Evolutionary conservation across 2,329 filamentous ascomycete species (phyloP), one percentile per base, ranked within the genome.

Genomic region (Cryoendolithus antarcticus): DNA sequence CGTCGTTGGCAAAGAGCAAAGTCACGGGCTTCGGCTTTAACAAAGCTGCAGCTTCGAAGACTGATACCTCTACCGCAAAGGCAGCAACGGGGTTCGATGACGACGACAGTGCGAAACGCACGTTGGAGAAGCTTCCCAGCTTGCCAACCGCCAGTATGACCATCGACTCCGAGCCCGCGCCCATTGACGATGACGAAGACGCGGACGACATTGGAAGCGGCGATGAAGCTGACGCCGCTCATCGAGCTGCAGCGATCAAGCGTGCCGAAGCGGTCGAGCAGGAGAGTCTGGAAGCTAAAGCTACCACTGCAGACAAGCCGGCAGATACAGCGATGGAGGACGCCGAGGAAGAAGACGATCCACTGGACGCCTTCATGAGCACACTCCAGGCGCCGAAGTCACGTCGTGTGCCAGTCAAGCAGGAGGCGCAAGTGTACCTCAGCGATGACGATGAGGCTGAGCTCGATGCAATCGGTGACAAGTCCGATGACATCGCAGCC

Each of bases 291-390:
- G 32, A 32, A n/a, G 11, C 31, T 12, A 15, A 32, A 11, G 13
- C 31, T 32, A 11, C 11, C 15, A 11, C 31, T 32, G 31, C 11
- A 15, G 13, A 11, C 15, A 15, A 12, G 31, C 31, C 31, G 11
- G 31, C 31, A 11, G 28, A 32, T 33, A 9, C 19, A 9, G 39
- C 37, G 7, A 56, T 56, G 61, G 44, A 63, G 62, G 60, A 64
- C 27, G 70, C 77, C 40, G 79, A 86, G 39, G 84, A 86, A 34
- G 76, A 84, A 27, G 64, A 91, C 29, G 91, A 98, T 58, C 86
- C 91, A 6, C 68, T 98, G 30, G 91, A 98, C 64, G 89, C 86
- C n/a, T 98, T 93, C 65, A 98, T 98, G 91, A 81, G 78, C 38
- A 75, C 73, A 44, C 68, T 82, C 36, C 65, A 65, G 3, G 71